A percentile compares a stretch with the other conserved stretches of the same genome.
Evolutionary conservation across 768 basidiomycete genomes (phyloP).

Genomic region (Sporobolomyces pararoseus): DNA sequence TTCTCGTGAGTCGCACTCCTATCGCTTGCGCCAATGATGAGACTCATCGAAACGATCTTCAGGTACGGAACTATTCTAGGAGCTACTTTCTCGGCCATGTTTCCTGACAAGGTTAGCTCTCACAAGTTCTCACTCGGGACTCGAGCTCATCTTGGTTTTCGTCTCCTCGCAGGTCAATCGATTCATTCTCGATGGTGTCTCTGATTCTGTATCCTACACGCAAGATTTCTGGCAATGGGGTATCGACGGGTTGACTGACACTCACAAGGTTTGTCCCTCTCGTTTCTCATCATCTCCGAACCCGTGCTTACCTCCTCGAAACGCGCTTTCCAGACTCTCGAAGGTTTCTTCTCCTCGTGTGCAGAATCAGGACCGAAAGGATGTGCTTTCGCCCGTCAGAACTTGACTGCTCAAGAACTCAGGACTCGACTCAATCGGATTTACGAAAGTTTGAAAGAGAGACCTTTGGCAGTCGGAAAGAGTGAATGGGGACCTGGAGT

Average conservation of each 20-base stretch:
- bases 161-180: conserved; percentile 3
- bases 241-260: conserved; percentile 22
- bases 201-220: conserved; percentile 18
- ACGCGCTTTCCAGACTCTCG: conserved; percentile 1
- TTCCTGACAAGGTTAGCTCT: conserved; percentile 40
- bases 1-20: conserved; percentile 27
- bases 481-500: conserved; percentile 30
- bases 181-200: conserved; percentile 36
- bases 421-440: not conserved
- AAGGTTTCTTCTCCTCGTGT: conserved; percentile 39
- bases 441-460: conserved; percentile 4
- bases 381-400: conserved; percentile 20
- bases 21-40: too few relatives aligned
- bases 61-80: conserved; percentile 45
- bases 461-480: conserved; percentile 23
- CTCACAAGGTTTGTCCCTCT: conserved; percentile 15
- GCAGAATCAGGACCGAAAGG: conserved; percentile 27
- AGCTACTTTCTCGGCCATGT: conserved; percentile 43
- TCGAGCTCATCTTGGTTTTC: not conserved
- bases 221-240: conserved; percentile 33
- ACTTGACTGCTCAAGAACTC: conserved; percentile 23
- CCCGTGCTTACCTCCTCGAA: not conserved
- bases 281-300: not conserved
- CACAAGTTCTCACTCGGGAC: not conserved
- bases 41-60: too few relatives aligned